phyloP scores from a whole-genome alignment of 2,329 filamentous ascomycete species.

The Xylaria sp. region DNA sequence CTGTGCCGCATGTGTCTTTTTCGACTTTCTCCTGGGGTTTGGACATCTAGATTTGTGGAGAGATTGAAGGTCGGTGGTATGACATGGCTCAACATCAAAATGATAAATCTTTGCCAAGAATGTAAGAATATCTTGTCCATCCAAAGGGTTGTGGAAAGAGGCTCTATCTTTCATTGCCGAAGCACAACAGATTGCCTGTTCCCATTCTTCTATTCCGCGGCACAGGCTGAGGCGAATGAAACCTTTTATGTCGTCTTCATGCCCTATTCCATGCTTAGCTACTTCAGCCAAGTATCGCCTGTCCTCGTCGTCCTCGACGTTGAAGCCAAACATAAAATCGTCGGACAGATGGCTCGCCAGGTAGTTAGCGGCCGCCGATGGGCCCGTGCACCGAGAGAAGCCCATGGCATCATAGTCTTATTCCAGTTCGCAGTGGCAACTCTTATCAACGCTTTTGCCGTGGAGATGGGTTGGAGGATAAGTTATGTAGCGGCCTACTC shows the following conservation, averaged over 20 bases:
- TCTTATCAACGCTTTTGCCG: neutral
- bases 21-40: constrained; percentile 7
- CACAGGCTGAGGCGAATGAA: constrained; percentile 46
- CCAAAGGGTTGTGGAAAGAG: constrained; percentile 36
- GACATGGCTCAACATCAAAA: neutral
- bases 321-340: constrained; percentile 49
- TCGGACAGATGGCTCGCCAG: constrained; percentile 32
- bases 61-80: neutral
- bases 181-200: constrained; percentile 49
- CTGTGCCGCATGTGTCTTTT: neutral
- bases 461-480: neutral
- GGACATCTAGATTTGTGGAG: neutral
- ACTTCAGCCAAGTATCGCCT: constrained; percentile 44
- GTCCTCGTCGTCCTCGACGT: constrained; percentile 43
- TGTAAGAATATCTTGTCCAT: constrained; percentile 44
- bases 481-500: neutral
- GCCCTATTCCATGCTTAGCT: constrained; percentile 41
- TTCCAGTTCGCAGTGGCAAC: neutral
- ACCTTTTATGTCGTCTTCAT: constrained; percentile 43
- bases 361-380: neutral
- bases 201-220: constrained; percentile 49
- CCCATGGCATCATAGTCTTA: constrained; percentile 24
- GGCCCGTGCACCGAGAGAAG: constrained; percentile 16
- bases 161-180: constrained; percentile 41
- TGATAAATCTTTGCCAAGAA: constrained; percentile 39